Evolutionary conservation across 305 asterid species (phyloP).

Genomic region (Fraxinus paxiana): DNA sequence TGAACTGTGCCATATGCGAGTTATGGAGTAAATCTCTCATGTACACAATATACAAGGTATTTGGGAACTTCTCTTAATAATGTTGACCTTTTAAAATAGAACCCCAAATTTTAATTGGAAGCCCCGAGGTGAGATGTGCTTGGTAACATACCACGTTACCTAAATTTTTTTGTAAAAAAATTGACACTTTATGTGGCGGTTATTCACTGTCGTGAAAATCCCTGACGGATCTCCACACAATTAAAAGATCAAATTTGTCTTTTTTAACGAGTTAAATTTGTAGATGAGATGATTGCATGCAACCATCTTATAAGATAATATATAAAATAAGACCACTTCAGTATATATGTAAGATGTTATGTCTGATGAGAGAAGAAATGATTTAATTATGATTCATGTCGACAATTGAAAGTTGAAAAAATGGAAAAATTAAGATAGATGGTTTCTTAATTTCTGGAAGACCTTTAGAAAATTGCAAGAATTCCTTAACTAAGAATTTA

Average conservation of each 20-base stretch:
- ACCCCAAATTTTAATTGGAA: too few relatives aligned
- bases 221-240: not conserved
- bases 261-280: not conserved
- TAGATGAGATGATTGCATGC: too few relatives aligned
- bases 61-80: too few relatives aligned
- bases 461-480: not conserved
- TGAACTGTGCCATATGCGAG: not conserved
- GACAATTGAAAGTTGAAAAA: slow-evolving; percentile 18
- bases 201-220: not conserved
- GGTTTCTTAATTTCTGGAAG: not conserved
- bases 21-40: not conserved
- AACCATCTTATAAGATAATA: too few relatives aligned
- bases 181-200: not conserved
- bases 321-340: not conserved
- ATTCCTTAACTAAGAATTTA: not conserved
- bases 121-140: not conserved
- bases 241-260: not conserved
- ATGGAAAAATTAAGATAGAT: not conserved
- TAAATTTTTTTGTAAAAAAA: not conserved
- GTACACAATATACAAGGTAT: not conserved
- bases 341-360: not conserved
- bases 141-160: not conserved
- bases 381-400: not conserved
- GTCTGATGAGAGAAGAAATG: not conserved
- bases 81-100: too few relatives aligned